phyloP scores from a whole-genome alignment of 2,329 filamentous ascomycete species.

The Trichoderma citrinoviride region DNA sequence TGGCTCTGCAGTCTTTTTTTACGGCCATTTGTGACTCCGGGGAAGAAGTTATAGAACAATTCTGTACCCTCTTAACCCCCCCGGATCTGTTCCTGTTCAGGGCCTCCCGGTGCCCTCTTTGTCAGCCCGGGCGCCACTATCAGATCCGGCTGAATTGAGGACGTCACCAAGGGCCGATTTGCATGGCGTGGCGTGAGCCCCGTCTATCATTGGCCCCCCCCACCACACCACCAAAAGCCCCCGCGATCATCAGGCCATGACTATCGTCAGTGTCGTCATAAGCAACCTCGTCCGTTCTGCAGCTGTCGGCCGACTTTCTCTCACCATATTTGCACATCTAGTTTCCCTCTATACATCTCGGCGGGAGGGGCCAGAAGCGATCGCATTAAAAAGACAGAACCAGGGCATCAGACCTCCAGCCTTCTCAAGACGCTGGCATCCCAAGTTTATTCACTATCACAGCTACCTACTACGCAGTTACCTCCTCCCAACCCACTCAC shows the following conservation, averaged over 20 bases:
- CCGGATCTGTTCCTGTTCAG: neutral
- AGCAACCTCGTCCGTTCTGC: constrained; percentile 21
- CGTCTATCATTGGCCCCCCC: constrained; percentile 17
- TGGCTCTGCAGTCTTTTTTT: neutral
- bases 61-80: neutral
- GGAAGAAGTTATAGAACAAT: neutral
- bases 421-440: too few relatives aligned
- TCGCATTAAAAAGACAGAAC: neutral
- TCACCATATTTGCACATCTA: neutral
- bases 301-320: constrained; percentile 7
- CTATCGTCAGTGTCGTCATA: constrained; percentile 31
- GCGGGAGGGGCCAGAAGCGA: too few relatives aligned
- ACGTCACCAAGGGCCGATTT: neutral
- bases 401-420: neutral
- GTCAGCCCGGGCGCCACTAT: constrained; percentile 2
- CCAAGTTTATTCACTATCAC: neutral
- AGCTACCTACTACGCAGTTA: neutral
- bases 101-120: neutral
- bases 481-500: too few relatives aligned
- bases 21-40: neutral
- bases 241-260: constrained; percentile 32
- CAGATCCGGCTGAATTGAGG: constrained; percentile 3
- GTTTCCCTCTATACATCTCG: neutral
- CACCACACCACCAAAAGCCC: constrained; percentile 25
- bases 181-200: constrained; percentile 21